Base-by-base conservation (phyloP, 2,329 filamentous ascomycete species). In the Alternaria tenuissima region DNA sequence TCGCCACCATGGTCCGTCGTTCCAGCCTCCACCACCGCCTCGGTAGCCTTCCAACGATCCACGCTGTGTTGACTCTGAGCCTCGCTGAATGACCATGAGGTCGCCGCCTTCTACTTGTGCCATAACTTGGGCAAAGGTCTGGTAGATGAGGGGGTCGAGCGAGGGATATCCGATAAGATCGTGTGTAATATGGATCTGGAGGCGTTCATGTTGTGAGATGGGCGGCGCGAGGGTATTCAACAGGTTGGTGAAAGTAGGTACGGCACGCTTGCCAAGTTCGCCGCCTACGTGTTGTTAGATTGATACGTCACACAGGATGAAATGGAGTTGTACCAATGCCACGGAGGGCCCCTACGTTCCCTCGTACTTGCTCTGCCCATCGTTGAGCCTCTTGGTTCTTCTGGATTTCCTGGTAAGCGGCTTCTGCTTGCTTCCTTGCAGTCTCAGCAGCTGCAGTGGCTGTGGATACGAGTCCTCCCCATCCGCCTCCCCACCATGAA, bases 91-190 rank as follows among this genome's bases (percentile, higher is more conserved):
- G 56, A 99, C 95, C 55, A 98, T 86, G 18, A 99, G 85, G 73
- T 98, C 95, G 56, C 95, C 95, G 66, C 95, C 95, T 81, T 99
- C 95, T 46, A 99, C 95, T 81, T 99, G 95, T n/a, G 93, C 88
- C 95, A 99, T 99, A 73, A 99, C 94, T 54, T 93, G 90, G 56
- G 91, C 91, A 82, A 99, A 99, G 65, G 95, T 93, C 59, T 87
- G 87, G 80, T 98, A 93, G 71, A 98, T 92, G 55, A 97, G 86
- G 18, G 94, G 93, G 76, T 98, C 94, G 69, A 99, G 88, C 18
- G 93, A 94, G 3, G 95, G 95, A 78, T 99, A 99, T 69, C 93
- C 93, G 68, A 93, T 89, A 43, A 99, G 87, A 78, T 98, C 95
- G 82, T 99, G 95, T 8, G 94, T 97, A 65, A 95, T 96, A 82